These are phyloP conservation scores for Chlamydomonas sphaeroides DNA, from an alignment of 139 green algal species.

Conservation along the genomic window DNA sequence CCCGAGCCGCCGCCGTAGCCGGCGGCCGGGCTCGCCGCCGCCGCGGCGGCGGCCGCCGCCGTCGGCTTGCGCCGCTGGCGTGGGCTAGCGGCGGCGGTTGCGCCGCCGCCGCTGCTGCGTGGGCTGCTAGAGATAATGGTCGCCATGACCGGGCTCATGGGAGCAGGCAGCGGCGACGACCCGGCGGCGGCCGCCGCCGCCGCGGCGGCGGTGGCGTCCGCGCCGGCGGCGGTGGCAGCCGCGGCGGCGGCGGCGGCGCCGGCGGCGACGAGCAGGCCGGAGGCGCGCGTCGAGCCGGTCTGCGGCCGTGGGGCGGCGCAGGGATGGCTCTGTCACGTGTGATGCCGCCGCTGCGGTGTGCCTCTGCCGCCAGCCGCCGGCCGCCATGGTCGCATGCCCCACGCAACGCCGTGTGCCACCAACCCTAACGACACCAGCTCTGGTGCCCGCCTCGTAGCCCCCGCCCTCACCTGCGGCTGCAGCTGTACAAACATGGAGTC, in stretches of 20 bases:
- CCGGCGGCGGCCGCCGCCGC: neutral
- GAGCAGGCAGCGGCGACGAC: neutral
- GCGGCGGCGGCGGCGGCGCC: neutral
- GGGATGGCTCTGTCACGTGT: too few relatives aligned
- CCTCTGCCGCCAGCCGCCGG: too few relatives aligned
- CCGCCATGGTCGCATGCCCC: too few relatives aligned
- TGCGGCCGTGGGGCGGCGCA: too few relatives aligned
- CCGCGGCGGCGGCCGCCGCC: neutral
- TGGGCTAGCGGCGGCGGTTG: neutral
- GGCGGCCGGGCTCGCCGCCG: neutral
- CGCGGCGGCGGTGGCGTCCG: neutral
- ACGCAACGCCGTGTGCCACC: too few relatives aligned
- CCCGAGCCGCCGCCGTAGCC: neutral
- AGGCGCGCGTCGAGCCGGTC: neutral
- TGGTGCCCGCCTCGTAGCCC: too few relatives aligned
- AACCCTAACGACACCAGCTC: too few relatives aligned
- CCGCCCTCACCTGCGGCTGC: neutral
- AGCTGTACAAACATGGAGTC: constrained; percentile 20
- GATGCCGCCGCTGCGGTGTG: too few relatives aligned
- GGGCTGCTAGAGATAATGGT: constrained; percentile 25
- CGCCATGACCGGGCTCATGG: constrained; percentile 11
- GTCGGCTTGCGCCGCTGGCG: too few relatives aligned
- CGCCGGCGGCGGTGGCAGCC: neutral
- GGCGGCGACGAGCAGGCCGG: neutral
- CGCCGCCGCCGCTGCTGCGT: neutral